These are phyloP conservation scores for Paramecium pentaurelia DNA, from an alignment of 73 alveolate species.

Conservation along the genomic window DNA sequence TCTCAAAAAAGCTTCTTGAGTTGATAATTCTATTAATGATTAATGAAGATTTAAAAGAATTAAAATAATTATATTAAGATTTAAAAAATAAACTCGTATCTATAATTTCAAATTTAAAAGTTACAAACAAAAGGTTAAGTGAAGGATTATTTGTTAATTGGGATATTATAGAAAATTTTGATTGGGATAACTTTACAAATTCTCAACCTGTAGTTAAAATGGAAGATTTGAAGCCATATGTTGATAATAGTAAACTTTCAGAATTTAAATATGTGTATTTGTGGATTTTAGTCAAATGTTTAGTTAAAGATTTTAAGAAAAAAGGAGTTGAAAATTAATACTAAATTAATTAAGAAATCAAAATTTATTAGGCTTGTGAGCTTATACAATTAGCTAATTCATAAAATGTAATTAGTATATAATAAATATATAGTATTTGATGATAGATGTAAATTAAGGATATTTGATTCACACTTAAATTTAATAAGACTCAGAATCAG, in stretches of 20 bases:
- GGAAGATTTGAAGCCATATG: background rate
- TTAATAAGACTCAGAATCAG: background rate
- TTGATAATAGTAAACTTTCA: background rate
- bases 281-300: background rate
- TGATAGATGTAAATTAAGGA: background rate
- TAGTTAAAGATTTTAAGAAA: background rate
- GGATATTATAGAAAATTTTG: background rate
- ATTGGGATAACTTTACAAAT: background rate
- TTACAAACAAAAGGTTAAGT: background rate
- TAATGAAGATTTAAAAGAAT: background rate
- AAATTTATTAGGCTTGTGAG: background rate
- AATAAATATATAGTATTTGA: background rate
- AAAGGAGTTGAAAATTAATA: background rate
- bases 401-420: background rate
- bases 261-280: background rate
- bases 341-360: background rate
- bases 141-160: background rate
- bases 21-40: background rate
- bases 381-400: background rate
- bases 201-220: background rate
- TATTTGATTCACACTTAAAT: background rate
- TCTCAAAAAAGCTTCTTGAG: background rate
- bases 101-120: background rate
- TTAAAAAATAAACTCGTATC: background rate
- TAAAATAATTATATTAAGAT: background rate